Evolutionary conservation across 441 rosid species (phyloP).

Genomic region (Capsella rubella): DNA sequence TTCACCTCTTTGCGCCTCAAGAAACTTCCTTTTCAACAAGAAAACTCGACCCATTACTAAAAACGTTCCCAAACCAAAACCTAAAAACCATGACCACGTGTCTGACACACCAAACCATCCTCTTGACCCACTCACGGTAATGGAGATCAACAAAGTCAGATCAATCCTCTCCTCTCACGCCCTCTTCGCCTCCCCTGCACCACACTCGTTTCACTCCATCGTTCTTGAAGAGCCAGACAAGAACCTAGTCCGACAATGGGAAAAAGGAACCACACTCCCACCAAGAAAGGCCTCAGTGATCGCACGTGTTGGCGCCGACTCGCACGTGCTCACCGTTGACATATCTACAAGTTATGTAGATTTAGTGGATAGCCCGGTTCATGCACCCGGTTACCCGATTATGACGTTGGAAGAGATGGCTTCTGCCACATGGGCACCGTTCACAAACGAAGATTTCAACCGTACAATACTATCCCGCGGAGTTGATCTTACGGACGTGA

Average conservation of each 20-base stretch:
- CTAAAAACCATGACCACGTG: conserved; percentile 46
- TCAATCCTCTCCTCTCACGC: conserved; percentile 60
- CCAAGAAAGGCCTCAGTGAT: conserved; percentile 73
- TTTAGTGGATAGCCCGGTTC: conserved; percentile 38
- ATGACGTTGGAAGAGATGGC: conserved; percentile 90
- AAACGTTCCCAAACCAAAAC: conserved; percentile 37
- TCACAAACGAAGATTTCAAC: conserved; percentile 63
- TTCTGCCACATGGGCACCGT: conserved; percentile 58
- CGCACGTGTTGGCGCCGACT: conserved; percentile 53
- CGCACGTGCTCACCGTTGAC: conserved; percentile 64
- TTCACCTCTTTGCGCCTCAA: conserved; percentile 67
- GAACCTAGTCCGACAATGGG: conserved; percentile 57
- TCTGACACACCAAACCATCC: conserved; percentile 72
- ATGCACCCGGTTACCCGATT: conserved; percentile 65
- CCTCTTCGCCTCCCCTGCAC: conserved; percentile 51
- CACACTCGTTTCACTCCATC: conserved; percentile 64
- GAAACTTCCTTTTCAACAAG: conserved; percentile 57
- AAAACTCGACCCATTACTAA: conserved; percentile 41
- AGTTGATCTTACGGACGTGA: conserved; percentile 64
- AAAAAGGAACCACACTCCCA: conserved; percentile 56
- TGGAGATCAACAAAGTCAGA: conserved; percentile 66
- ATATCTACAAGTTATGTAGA: conserved; percentile 47
- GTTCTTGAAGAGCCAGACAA: conserved; percentile 81
- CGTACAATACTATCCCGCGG: conserved; percentile 65
- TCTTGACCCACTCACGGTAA: conserved; percentile 82